Evolutionary conservation across 345 rosid genomes (phyloP).

Genomic region (Citropsis articulata): DNA sequence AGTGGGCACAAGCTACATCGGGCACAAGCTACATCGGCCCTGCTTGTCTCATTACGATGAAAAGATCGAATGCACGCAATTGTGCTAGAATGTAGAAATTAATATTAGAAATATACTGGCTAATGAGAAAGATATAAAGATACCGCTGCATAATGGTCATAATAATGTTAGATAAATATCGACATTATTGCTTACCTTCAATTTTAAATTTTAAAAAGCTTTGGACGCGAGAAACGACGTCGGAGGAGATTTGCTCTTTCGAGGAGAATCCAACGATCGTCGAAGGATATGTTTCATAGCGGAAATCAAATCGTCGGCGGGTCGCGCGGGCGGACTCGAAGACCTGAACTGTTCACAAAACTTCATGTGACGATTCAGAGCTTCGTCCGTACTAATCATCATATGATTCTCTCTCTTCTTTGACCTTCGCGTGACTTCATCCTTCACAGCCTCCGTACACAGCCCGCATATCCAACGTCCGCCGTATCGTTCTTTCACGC

Average conservation of each 20-base stretch:
- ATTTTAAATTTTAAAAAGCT: neutral
- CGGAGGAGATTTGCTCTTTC: neutral
- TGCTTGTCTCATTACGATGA: no score
- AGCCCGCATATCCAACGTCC: constrained; percentile 84
- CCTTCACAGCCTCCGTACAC: constrained; percentile 68
- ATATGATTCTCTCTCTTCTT: neutral
- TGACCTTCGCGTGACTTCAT: constrained; percentile 44
- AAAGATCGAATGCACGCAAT: no score
- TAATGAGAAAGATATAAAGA: no score
- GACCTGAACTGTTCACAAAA: constrained; percentile 52
- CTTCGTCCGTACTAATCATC: constrained; percentile 45
- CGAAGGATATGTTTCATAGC: constrained; percentile 38
- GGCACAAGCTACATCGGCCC: no score
- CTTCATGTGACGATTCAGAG: constrained; percentile 55
- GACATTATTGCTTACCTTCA: neutral
- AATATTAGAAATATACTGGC: neutral
- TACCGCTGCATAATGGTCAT: neutral
- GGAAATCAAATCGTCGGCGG: constrained; percentile 40
- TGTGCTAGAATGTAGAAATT: no score
- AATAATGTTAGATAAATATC: no score
- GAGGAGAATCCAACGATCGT: constrained; percentile 39
- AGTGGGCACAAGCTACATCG: no score
- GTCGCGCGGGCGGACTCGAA: constrained; percentile 31
- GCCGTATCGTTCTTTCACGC: constrained; percentile 45
- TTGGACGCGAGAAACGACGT: neutral